phyloP scores from a whole-genome alignment of 345 rosid genomes.

The Gossypium anomalum region DNA sequence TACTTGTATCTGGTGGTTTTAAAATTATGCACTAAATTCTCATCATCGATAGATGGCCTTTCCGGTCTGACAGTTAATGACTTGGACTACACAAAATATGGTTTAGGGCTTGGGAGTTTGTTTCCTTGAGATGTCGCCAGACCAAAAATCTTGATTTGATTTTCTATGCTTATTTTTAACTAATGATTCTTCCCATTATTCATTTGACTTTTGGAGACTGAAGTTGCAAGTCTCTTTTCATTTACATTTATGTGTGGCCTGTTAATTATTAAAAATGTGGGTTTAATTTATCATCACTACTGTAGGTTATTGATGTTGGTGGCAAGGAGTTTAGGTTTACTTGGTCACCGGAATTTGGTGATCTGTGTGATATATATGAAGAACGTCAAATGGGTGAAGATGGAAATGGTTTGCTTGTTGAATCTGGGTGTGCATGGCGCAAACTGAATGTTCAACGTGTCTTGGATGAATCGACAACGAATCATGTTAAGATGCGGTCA shows the following conservation, averaged over 20 bases:
- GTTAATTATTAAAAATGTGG: slow-evolving; percentile 6
- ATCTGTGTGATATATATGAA: slow-evolving; percentile 87
- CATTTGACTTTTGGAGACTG: not conserved
- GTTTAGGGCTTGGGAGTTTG: not conserved
- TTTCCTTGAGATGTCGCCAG: not conserved
- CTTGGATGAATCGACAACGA: slow-evolving; percentile 84
- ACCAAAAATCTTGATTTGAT: slow-evolving; percentile 3
- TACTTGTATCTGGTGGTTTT: not conserved
- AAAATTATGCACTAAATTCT: not conserved
- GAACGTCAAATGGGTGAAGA: slow-evolving; percentile 70
- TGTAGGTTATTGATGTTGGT: slow-evolving; percentile 84
- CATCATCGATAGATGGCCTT: not conserved
- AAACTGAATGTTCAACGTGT: slow-evolving; percentile 83
- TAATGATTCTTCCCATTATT: not conserved
- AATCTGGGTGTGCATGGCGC: slow-evolving; percentile 95
- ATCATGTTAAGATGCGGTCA: slow-evolving; percentile 87
- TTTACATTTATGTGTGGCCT: not conserved
- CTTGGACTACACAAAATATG: not conserved
- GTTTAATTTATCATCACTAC: slow-evolving; percentile 11
- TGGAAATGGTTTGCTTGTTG: slow-evolving; percentile 81
- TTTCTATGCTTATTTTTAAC: not conserved
- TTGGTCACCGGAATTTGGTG: slow-evolving; percentile 83
- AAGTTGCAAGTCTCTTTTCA: not conserved
- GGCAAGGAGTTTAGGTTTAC: slow-evolving; percentile 92
- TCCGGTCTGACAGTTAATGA: not conserved